Evolutionary conservation across 139 green algal species (phyloP), one percentile per base, ranked within the genome.

Genomic region (Auxenochlorella protothecoides): DNA sequence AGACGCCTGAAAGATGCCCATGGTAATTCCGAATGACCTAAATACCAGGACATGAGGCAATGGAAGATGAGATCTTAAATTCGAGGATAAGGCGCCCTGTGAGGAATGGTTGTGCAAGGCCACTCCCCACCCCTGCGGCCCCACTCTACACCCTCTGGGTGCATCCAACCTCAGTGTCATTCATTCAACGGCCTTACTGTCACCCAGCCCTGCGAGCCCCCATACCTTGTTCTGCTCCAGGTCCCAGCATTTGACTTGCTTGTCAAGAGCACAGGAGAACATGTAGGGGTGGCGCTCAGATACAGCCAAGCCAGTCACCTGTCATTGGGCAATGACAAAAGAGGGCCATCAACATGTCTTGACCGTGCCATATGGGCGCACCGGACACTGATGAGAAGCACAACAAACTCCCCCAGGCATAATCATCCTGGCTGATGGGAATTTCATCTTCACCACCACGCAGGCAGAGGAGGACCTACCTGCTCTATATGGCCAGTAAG

Each of bases 221-320:
- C 62, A 15, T 54, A 94, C 92, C 86, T 98, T 98, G 85, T 99
- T 99, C 74, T 93, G 86, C 81, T 99, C 95, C 68, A 99, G 83
- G 82, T 99, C 95, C 95, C 95, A 99, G 84, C 95, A 99, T 86
- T 97, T 99, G 78, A 99, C 95, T 80, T 87, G 85, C 81, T 99
- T 99, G 84, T 99, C 95, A 55, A 98, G 81, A 15, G 84, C 90
- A 73, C 82, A 91, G 12, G 83, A 92, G 81, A 99, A 98, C 92
- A 99, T 97, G 90, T 99, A 99, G 44, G 95, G 95, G 79, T 96
- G 88, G 44, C 92, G 85, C 0, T 71, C 8, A 64, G 81, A 92
- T 44, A 99, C 77, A 0, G 85, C 91, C 74, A 99, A 77, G 3
- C 93, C 95, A 15, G 92, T 97, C 14, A 96, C 91, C 87, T 89